Percentiles rank a stretch among this genome's conserved stretches.
These are phyloP conservation scores for Verticillium nonalfalfae DNA, from an alignment of 2,329 filamentous ascomycete species.

Conservation along the genomic window DNA sequence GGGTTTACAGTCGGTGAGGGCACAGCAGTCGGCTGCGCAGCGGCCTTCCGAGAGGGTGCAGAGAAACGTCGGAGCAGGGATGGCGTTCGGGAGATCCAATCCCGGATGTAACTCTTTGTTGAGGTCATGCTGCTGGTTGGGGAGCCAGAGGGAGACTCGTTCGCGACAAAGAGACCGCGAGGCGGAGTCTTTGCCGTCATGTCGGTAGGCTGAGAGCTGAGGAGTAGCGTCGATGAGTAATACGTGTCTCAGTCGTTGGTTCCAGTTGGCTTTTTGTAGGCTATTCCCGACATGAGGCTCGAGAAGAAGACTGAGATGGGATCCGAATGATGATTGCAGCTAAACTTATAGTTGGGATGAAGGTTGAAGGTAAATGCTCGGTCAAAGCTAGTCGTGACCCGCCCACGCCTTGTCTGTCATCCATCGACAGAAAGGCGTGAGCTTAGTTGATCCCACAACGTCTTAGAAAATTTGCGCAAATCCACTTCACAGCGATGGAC, in stretches of 20 bases:
- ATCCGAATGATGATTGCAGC: too few relatives aligned
- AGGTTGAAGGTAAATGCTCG: too few relatives aligned
- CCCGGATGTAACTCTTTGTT: background rate
- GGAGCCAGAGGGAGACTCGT: background rate
- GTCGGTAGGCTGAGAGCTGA: background rate
- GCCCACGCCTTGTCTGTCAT: too few relatives aligned
- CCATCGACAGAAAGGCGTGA: too few relatives aligned
- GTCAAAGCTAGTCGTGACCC: too few relatives aligned
- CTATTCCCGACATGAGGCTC: too few relatives aligned
- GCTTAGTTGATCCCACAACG: too few relatives aligned
- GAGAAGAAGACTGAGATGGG: too few relatives aligned
- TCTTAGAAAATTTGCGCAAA: too few relatives aligned
- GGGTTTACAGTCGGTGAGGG: too few relatives aligned
- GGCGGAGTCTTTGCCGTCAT: background rate
- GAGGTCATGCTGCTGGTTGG: background rate
- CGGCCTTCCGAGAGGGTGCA: background rate
- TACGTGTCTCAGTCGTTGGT: background rate
- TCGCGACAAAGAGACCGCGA: background rate
- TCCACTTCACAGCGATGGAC: too few relatives aligned
- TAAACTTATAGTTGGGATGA: too few relatives aligned
- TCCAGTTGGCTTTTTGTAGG: background rate
- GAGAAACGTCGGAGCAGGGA: background rate
- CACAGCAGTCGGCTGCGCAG: background rate
- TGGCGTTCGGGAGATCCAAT: background rate
- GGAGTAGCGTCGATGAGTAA: background rate